These are phyloP conservation scores for Cordia subcordata DNA, from an alignment of 257 asterid species.

Conservation along the genomic window DNA sequence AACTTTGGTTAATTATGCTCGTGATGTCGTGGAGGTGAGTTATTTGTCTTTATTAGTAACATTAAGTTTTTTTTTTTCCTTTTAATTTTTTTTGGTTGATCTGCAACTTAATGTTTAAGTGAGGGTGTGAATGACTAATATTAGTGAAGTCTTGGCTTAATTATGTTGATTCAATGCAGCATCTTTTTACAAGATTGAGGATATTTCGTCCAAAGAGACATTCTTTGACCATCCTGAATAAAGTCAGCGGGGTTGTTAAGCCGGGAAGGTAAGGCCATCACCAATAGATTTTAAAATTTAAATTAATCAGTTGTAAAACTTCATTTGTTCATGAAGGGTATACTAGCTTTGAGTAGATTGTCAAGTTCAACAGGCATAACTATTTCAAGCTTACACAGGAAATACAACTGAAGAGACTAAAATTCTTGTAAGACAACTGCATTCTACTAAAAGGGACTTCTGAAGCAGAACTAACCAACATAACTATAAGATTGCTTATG, in stretches of 20 bases:
- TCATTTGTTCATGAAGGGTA: too few relatives aligned
- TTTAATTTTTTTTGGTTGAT: background rate
- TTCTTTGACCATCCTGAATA: conserved; percentile 55
- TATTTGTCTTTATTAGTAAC: conserved; percentile 1
- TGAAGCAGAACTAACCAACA: too few relatives aligned
- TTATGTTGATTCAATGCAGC: conserved; percentile 2
- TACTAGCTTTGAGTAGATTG: too few relatives aligned
- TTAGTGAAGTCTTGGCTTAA: background rate
- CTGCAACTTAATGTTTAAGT: background rate
- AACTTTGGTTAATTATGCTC: conserved; percentile 59
- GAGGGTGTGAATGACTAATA: background rate
- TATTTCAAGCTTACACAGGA: too few relatives aligned
- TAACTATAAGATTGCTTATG: too few relatives aligned
- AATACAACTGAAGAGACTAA: too few relatives aligned
- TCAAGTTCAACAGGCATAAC: too few relatives aligned
- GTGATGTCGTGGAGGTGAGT: conserved; percentile 62
- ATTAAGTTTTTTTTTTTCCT: background rate
- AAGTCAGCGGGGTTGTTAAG: conserved; percentile 60
- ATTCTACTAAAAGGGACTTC: too few relatives aligned
- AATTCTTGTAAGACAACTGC: too few relatives aligned
- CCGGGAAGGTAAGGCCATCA: conserved; percentile 65
- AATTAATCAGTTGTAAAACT: too few relatives aligned
- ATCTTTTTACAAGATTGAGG: conserved; percentile 51
- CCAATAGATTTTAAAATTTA: too few relatives aligned
- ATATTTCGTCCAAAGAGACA: conserved; percentile 48